These are phyloP conservation scores for Ogataea parapolymorpha DNA, from an alignment of 805 yeast species.

Conservation along the genomic window DNA sequence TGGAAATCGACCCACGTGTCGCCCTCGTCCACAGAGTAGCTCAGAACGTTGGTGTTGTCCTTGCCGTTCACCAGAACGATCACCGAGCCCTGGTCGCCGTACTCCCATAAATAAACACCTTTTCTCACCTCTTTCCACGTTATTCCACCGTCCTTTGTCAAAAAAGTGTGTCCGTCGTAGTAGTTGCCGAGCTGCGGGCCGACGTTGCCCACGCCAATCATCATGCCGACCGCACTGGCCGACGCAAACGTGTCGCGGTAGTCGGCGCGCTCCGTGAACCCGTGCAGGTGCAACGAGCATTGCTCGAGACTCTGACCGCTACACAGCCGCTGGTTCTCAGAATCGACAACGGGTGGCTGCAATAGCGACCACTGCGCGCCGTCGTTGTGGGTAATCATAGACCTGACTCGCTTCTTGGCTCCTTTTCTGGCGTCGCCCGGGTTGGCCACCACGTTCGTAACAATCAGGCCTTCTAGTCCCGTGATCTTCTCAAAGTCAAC, in stretches of 20 bases:
- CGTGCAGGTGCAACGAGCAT: slow-evolving; percentile 82
- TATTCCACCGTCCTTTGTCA: slow-evolving; percentile 82
- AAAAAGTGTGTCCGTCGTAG: slow-evolving; percentile 48
- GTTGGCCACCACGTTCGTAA: slow-evolving; percentile 67
- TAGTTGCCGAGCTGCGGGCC: slow-evolving; percentile 55
- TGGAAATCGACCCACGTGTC: slow-evolving; percentile 62
- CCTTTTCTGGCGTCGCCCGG: slow-evolving; percentile 42
- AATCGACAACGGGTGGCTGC: slow-evolving; percentile 62
- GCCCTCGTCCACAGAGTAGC: slow-evolving; percentile 77
- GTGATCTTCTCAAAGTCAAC: slow-evolving; percentile 84
- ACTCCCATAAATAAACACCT: slow-evolving; percentile 85
- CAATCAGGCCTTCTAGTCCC: slow-evolving; percentile 80
- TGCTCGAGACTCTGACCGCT: slow-evolving; percentile 43
- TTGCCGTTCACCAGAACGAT: slow-evolving; percentile 64
- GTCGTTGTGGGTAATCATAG: slow-evolving; percentile 79
- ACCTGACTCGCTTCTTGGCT: slow-evolving; percentile 53
- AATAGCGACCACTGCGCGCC: slow-evolving; percentile 80
- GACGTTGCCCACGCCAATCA: slow-evolving; percentile 84
- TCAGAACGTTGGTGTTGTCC: slow-evolving; percentile 54
- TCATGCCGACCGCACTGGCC: slow-evolving; percentile 77
- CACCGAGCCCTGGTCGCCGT: slow-evolving; percentile 87
- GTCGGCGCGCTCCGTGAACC: slow-evolving; percentile 80
- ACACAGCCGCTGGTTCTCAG: slow-evolving; percentile 61
- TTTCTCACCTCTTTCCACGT: slow-evolving; percentile 76
- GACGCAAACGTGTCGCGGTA: slow-evolving; percentile 80